phyloP scores from a whole-genome alignment of 164 flowering plant species.

The Chimonanthus praecox region DNA sequence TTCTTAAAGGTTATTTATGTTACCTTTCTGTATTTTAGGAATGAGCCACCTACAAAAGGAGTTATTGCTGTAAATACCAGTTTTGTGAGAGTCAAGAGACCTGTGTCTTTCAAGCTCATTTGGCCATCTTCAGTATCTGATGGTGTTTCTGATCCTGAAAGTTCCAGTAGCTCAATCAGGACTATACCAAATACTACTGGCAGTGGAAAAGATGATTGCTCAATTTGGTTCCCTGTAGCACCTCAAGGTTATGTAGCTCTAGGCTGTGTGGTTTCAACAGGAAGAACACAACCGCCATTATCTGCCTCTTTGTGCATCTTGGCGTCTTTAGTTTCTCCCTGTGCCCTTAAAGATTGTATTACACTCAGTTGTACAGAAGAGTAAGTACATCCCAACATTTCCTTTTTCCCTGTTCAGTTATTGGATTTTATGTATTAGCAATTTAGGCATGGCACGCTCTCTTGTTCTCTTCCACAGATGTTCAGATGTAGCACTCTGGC shows the following conservation, averaged over 20 bases:
- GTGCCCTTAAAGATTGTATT: slow-evolving; percentile 78
- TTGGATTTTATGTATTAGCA: not conserved
- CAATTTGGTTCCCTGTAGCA: slow-evolving; percentile 93
- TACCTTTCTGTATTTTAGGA: slow-evolving; percentile 39
- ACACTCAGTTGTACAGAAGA: slow-evolving; percentile 30
- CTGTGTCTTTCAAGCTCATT: slow-evolving; percentile 62
- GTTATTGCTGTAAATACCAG: slow-evolving; percentile 79
- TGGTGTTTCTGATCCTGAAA: slow-evolving; percentile 19
- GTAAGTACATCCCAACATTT: slow-evolving; percentile 35
- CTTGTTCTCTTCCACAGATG: slow-evolving; percentile 34
- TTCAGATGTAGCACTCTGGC: slow-evolving; percentile 72
- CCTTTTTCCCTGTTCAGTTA: slow-evolving; percentile 6
- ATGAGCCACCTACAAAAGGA: slow-evolving; percentile 92
- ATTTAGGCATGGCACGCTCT: not conserved
- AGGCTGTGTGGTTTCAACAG: slow-evolving; percentile 87
- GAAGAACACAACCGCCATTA: slow-evolving; percentile 53
- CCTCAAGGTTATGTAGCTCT: slow-evolving; percentile 90
- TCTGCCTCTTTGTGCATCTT: slow-evolving; percentile 73
- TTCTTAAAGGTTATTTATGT: not conserved
- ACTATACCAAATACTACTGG: slow-evolving; percentile 2
- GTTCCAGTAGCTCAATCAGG: slow-evolving; percentile 5
- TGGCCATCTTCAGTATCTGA: slow-evolving; percentile 47
- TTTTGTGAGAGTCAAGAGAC: slow-evolving; percentile 71
- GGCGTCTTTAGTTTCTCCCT: slow-evolving; percentile 72
- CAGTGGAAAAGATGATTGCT: slow-evolving; percentile 36